phyloP scores from a whole-genome alignment of 768 basidiomycete genomes.

The Boletus vermiculosoides region DNA sequence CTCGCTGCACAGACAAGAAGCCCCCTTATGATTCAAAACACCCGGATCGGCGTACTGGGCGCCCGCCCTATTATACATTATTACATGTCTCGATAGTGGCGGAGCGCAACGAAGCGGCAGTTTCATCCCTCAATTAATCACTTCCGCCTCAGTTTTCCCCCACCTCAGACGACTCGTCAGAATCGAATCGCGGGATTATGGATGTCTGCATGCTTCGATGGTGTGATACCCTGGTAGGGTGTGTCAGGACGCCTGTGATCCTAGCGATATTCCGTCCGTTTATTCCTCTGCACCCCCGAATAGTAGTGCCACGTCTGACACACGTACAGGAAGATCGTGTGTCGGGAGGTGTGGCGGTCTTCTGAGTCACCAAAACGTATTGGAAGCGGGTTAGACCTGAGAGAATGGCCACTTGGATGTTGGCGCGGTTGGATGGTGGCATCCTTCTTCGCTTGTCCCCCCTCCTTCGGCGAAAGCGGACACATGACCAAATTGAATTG shows the following conservation, averaged over 20 bases:
- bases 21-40: neutral
- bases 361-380: neutral
- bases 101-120: neutral
- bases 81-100: neutral
- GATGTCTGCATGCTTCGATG: neutral
- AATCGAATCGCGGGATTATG: neutral
- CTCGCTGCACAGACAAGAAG: neutral
- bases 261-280: neutral
- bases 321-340: neutral
- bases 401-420: neutral
- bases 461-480: neutral
- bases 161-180: neutral
- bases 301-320: neutral
- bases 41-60: neutral
- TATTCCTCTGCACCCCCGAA: neutral
- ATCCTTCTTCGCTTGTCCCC: neutral
- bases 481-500: constrained; percentile 18
- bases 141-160: neutral
- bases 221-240: neutral
- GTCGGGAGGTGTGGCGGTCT: neutral
- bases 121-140: constrained; percentile 1
- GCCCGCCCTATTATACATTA: no score
- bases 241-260: neutral
- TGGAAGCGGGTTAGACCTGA: neutral
- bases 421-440: neutral